These are phyloP conservation scores for Trichoderma gracile DNA, from an alignment of 2,329 filamentous ascomycete genomes.

Conservation along the genomic window DNA sequence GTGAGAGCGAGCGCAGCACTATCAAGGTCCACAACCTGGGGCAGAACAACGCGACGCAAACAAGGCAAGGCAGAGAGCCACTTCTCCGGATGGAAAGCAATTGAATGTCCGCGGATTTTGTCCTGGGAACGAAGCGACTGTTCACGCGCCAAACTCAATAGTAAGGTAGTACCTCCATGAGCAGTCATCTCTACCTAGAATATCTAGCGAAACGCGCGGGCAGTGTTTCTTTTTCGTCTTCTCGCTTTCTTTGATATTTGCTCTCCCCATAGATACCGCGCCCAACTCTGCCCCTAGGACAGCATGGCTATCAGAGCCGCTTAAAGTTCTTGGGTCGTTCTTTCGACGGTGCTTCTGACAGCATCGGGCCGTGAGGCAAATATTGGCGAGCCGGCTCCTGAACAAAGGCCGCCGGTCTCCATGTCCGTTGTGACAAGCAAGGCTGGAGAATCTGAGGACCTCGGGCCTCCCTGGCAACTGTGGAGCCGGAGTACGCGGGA, in stretches of 20 bases:
- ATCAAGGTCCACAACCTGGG: constrained; percentile 16
- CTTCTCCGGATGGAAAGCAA: too few relatives aligned
- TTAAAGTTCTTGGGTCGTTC: background rate
- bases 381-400: background rate
- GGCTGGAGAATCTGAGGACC: constrained; percentile 17
- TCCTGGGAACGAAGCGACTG: too few relatives aligned
- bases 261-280: background rate
- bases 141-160: too few relatives aligned
- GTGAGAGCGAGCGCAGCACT: background rate
- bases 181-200: too few relatives aligned
- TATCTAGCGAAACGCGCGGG: background rate
- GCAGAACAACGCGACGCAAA: background rate
- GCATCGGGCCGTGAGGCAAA: background rate
- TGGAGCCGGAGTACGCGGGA: constrained; percentile 26
- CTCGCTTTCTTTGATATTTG: background rate
- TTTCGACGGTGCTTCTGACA: constrained; percentile 12
- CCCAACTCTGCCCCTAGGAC: background rate
- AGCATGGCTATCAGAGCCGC: background rate
- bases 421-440: background rate
- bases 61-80: too few relatives aligned
- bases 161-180: too few relatives aligned
- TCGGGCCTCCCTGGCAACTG: constrained; percentile 18
- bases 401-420: constrained; percentile 13
- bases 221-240: background rate
- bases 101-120: too few relatives aligned